Evolutionary conservation across 2,329 filamentous ascomycete species (phyloP).

Genomic region (Ambrosiella beaveri): DNA sequence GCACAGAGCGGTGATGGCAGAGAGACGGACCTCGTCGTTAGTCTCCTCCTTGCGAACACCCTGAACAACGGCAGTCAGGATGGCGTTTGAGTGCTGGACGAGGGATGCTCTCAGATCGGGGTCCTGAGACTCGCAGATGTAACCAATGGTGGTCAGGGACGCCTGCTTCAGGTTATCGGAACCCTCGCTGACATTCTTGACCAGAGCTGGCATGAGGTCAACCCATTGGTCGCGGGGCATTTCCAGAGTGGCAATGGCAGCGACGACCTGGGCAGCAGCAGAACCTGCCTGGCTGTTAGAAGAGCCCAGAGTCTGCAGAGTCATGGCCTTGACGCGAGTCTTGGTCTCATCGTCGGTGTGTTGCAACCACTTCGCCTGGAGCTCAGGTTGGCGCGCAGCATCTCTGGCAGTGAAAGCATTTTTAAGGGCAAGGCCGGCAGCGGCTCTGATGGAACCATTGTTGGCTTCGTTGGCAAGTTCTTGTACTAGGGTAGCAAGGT

Average conservation of each 20-base stretch:
- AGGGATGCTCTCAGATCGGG: slow-evolving; percentile 65
- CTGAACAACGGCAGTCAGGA: slow-evolving; percentile 92
- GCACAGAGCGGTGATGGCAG: slow-evolving; percentile 82
- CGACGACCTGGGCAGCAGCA: slow-evolving; percentile 86
- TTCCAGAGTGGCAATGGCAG: slow-evolving; percentile 87
- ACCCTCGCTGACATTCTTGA: slow-evolving; percentile 82
- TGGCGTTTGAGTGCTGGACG: slow-evolving; percentile 83
- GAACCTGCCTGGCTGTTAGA: slow-evolving; percentile 67
- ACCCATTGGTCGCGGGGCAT: slow-evolving; percentile 85
- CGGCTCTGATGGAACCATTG: slow-evolving; percentile 70
- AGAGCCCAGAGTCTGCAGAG: slow-evolving; percentile 73
- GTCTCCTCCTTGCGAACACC: slow-evolving; percentile 92
- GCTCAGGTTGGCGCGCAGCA: slow-evolving; percentile 65
- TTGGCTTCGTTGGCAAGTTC: slow-evolving; percentile 84
- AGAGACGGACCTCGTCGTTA: slow-evolving; percentile 76
- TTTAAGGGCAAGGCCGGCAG: slow-evolving; percentile 90
- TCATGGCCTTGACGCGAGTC: slow-evolving; percentile 70
- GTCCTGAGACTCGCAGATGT: slow-evolving; percentile 94
- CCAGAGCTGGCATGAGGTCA: slow-evolving; percentile 73
- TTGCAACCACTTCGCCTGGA: slow-evolving; percentile 85
- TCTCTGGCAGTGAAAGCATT: slow-evolving; percentile 96
- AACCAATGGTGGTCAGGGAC: slow-evolving; percentile 90
- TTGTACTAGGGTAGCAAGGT: slow-evolving; percentile 80
- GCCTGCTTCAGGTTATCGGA: slow-evolving; percentile 81
- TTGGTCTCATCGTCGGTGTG: slow-evolving; percentile 70